phyloP scores from a whole-genome alignment of 192 early-diverging fungal genomes.

The Lobosporangium transversale region DNA sequence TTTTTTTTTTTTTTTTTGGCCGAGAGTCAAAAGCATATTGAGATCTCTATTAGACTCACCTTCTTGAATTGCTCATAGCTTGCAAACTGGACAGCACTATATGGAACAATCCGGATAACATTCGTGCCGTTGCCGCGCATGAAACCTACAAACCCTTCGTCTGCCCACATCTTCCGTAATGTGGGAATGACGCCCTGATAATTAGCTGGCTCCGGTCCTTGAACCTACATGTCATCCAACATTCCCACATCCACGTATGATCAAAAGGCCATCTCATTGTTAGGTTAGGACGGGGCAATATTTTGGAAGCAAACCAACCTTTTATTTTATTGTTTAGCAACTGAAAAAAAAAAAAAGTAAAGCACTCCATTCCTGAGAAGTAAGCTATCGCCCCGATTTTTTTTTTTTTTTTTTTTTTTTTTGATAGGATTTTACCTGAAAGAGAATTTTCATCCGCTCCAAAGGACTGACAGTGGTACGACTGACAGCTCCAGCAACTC shows the following conservation, averaged over 20 bases:
- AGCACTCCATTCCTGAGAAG: too few species aligned
- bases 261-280: neutral
- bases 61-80: conserved; percentile 83
- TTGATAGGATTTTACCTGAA: conserved; percentile 72
- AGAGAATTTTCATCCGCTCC: conserved; percentile 88
- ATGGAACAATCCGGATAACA: conserved; percentile 83
- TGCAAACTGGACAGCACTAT: conserved; percentile 85
- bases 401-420: too few species aligned
- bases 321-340: neutral
- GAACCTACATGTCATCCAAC: conserved; percentile 54
- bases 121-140: conserved; percentile 89
- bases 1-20: too few species aligned
- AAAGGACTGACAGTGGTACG: conserved; percentile 83
- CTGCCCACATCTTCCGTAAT: conserved; percentile 80
- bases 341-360: too few species aligned
- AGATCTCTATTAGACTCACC: too few species aligned
- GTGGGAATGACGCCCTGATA: conserved; percentile 78
- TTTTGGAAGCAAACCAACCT: neutral
- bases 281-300: neutral
- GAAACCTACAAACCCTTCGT: conserved; percentile 77
- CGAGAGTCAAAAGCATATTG: too few species aligned
- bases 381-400: too few species aligned
- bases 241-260: neutral
- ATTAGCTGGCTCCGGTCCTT: conserved; percentile 68
- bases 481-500: conserved; percentile 80